Conservation (phyloP, 345 rosid species). For the Durio zibethinus region DNA sequence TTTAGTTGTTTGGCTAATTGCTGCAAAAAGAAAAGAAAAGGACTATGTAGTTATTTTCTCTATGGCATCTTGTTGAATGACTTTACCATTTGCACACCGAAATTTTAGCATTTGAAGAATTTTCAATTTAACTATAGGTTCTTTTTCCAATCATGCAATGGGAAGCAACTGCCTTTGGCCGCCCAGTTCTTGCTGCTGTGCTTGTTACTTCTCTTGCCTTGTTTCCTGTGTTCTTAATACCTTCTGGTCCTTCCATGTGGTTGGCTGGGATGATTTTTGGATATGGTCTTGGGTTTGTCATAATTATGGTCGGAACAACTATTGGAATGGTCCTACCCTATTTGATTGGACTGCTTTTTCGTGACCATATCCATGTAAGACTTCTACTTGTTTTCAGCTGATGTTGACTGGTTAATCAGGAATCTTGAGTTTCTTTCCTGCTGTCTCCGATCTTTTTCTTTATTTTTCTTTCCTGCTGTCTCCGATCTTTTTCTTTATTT, state of each 20-base stretch:
- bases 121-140: constrained; percentile 42
- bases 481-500: constrained; percentile 3
- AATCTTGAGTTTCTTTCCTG: neutral
- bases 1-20: neutral
- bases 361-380: constrained; percentile 87
- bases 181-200: constrained; percentile 83
- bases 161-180: constrained; percentile 99
- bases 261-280: constrained; percentile 98
- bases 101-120: neutral
- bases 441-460: constrained; percentile 10
- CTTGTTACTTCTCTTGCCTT: constrained; percentile 82
- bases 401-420: neutral
- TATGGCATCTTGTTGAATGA: neutral
- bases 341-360: constrained; percentile 70
- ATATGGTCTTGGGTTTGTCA: constrained; percentile 82
- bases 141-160: constrained; percentile 82
- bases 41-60: neutral
- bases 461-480: neutral
- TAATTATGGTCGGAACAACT: constrained; percentile 95
- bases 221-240: constrained; percentile 90
- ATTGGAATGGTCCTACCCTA: constrained; percentile 90
- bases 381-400: constrained; percentile 3
- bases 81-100: neutral
- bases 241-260: constrained; percentile 99
- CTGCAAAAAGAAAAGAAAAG: neutral